A percentile compares a stretch with the other conserved stretches of the same genome.
Conservation (phyloP, 2,329 filamentous ascomycete species). For the Penicillium paneum region DNA sequence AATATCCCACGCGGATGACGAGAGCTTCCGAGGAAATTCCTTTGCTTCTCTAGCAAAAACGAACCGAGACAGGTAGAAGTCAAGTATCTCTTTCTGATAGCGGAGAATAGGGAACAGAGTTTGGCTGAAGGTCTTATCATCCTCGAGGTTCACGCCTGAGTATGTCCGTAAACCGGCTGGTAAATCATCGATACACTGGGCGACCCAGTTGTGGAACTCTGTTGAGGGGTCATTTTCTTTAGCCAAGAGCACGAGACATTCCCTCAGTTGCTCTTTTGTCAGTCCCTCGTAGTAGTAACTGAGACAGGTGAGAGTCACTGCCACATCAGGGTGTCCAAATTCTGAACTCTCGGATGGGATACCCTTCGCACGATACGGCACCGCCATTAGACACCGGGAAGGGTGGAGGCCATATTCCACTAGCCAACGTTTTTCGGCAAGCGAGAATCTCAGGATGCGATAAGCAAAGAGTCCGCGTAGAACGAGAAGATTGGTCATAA, state of each 20-base stretch:
- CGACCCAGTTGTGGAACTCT: not conserved
- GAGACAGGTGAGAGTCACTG: not conserved
- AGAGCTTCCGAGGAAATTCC: not conserved
- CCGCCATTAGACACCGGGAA: not conserved
- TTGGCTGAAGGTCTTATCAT: not conserved
- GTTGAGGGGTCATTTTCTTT: not conserved
- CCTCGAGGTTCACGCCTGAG: not conserved
- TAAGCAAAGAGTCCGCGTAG: not conserved
- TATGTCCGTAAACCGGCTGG: not conserved
- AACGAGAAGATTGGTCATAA: not conserved
- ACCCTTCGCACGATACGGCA: not conserved
- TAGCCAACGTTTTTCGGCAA: not conserved
- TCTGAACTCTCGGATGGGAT: not conserved
- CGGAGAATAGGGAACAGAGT: not conserved
- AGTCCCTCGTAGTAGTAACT: not conserved
- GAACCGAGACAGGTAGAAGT: not conserved
- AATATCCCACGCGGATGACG: not conserved
- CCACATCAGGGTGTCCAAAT: not conserved
- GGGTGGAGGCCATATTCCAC: not conserved
- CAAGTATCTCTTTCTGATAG: not conserved
- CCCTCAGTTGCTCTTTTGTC: not conserved
- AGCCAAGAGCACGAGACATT: not conserved
- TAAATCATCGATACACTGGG: not conserved
- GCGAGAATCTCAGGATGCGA: not conserved
- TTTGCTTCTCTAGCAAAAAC: not conserved